Base-by-base conservation (phyloP, 768 basidiomycete genomes). In the Coprinellus micaceus region DNA sequence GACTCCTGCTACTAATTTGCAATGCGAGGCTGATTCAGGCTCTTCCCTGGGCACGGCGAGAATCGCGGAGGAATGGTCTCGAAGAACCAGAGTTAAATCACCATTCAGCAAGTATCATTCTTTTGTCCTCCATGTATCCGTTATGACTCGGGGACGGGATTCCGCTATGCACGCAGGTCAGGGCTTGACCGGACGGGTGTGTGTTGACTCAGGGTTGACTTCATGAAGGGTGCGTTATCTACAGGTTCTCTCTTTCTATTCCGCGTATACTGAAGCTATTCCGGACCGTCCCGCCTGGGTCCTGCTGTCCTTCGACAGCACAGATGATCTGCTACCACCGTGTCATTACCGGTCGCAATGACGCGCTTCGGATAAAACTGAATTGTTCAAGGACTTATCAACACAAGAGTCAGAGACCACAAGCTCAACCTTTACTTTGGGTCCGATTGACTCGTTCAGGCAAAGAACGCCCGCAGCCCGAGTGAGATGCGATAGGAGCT, bases 361-460 rank as follows among this genome's bases (percentile, higher is more conserved):
- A 41, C 55, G 55, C 33, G 33, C 29, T 33, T 33, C 33, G 33
- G 26, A 30, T 46, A 57, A 51, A 41, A 22, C 39, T 50, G 47
- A 36, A 29, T 57, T 1, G 19, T 33, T 33, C 33, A 48, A 15
- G 22, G 39, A 52, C 39, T n/a, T 51, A 51, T 51, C 49, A 51
- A 22, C 45, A 22, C 21, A 28, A 26, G 45, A 13, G 40, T 6
- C 33, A 26, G 45, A 13, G 40, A 33, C 33, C 33, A 33, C 40
- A 43, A 51, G 49, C 29, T 51, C 49, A 13, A 21, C 56, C 56
- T 40, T 22, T 10, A 19, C 26, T 57, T 43, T 24, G 56, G 56
- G 56, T 57, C 26, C 37, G 50, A 52, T 36, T 52, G 51, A 36
- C 56, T 51, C 30, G 28, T 52, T 57, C 51, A 24, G 50, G 21